phyloP scores from a whole-genome alignment of 1,139 yeast genomes.

The Williopsis jadinii region DNA sequence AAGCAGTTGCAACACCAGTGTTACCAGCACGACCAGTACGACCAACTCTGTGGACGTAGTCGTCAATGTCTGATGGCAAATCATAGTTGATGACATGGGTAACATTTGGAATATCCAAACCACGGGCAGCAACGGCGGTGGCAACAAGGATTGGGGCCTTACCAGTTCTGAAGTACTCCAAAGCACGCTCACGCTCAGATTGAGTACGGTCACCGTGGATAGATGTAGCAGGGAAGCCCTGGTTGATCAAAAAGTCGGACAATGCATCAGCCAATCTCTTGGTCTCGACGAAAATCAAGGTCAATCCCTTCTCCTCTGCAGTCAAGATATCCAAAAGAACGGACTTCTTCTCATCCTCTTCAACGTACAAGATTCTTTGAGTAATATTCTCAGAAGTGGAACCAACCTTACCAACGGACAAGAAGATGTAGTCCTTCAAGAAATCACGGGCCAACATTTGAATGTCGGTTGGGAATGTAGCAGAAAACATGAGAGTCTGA shows the following conservation, averaged over 20 bases:
- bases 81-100: conserved; percentile 96
- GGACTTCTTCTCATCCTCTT: conserved; percentile 90
- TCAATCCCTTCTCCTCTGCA: conserved; percentile 61
- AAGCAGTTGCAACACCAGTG: conserved; percentile 96
- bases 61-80: conserved; percentile 94
- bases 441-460: conserved; percentile 96
- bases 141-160: conserved; percentile 91
- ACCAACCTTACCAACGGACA: conserved; percentile 97
- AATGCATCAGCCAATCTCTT: conserved; percentile 97
- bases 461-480: conserved; percentile 97
- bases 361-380: conserved; percentile 88
- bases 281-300: conserved; percentile 94
- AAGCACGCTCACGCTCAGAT: conserved; percentile 95
- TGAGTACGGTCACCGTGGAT: conserved; percentile 99
- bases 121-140: conserved; percentile 98
- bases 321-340: conserved; percentile 85
- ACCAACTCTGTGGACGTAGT: conserved; percentile 98
- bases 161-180: conserved; percentile 82
- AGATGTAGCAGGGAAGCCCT: conserved; percentile 94
- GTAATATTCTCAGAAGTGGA: conserved; percentile 97
- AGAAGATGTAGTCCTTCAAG: conserved; percentile 89
- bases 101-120: conserved; percentile 98
- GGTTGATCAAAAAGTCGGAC: conserved; percentile 85
- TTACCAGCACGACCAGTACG: conserved; percentile 99
- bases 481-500: conserved; percentile 97